phyloP scores from a whole-genome alignment of 352 stramenopile genomes.

The Pythium graminicola region DNA sequence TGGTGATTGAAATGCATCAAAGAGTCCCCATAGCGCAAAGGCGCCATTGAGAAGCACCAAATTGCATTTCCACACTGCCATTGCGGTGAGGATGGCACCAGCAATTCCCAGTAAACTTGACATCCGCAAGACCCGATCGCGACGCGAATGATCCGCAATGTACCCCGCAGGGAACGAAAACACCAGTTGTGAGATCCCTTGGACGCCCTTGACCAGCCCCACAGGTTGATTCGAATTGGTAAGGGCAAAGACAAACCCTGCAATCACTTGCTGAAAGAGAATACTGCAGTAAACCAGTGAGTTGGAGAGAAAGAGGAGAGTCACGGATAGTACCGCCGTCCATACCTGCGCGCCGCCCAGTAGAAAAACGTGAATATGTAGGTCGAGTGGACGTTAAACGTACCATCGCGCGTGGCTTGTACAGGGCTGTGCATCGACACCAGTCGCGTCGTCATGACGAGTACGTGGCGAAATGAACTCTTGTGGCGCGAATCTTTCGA shows the following conservation, averaged over 20 bases:
- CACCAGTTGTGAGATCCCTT: constrained; percentile 74
- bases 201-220: constrained; percentile 78
- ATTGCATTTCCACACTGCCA: constrained; percentile 39
- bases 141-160: constrained; percentile 55
- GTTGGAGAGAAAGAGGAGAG: background rate
- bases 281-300: constrained; percentile 23
- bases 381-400: constrained; percentile 23
- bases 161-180: constrained; percentile 67
- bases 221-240: constrained; percentile 71
- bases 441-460: too few species aligned
- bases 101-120: constrained; percentile 47
- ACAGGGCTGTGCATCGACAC: too few species aligned
- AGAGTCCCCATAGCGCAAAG: constrained; percentile 67
- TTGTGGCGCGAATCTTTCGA: too few species aligned
- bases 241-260: constrained; percentile 32
- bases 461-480: too few species aligned
- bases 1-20: constrained; percentile 57
- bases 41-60: constrained; percentile 48
- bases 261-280: constrained; percentile 34
- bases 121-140: constrained; percentile 60
- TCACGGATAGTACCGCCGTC: background rate
- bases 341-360: constrained; percentile 17
- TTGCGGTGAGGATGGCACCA: constrained; percentile 41
- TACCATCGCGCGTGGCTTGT: constrained; percentile 11
- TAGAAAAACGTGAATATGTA: constrained; percentile 30